Conservation (phyloP, 2,329 filamentous ascomycete genomes). For the Beauveria rudraprayagi region DNA sequence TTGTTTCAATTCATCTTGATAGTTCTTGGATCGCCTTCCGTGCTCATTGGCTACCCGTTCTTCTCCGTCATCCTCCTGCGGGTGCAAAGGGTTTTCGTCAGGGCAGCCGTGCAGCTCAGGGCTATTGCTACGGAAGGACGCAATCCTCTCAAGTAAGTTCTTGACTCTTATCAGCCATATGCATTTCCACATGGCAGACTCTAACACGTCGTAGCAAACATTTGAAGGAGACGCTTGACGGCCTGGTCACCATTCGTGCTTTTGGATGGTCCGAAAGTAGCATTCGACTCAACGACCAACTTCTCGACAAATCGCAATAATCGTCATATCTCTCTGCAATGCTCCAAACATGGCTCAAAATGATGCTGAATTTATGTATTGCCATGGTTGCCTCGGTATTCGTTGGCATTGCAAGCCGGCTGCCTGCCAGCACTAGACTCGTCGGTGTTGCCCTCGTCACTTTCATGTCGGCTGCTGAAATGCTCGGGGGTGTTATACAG, state of each 20-base stretch:
- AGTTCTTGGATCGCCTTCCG: background rate
- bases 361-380: slow-evolving; percentile 2
- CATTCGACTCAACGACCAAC: background rate
- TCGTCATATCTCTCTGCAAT: background rate
- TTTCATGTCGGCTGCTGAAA: slow-evolving; percentile 1
- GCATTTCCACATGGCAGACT: background rate
- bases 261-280: slow-evolving; percentile 1
- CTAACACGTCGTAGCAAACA: background rate
- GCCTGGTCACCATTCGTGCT: slow-evolving; percentile 2
- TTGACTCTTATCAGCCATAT: background rate
- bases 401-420: slow-evolving; percentile 2
- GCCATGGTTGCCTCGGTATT: slow-evolving; percentile 2
- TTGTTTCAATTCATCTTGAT: background rate
- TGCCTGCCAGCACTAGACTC: slow-evolving; percentile 1
- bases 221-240: slow-evolving; percentile 3
- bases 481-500: background rate
- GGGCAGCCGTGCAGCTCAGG: background rate
- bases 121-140: slow-evolving; percentile 2
- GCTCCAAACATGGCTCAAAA: background rate
- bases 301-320: slow-evolving; percentile 1
- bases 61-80: background rate
- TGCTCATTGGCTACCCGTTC: slow-evolving; percentile 1
- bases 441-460: slow-evolving; percentile 4
- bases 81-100: background rate
- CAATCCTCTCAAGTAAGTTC: slow-evolving; percentile 1